Evolutionary conservation across 2,329 filamentous ascomycete genomes (phyloP).

Genomic region (Sarocladium oryzae): DNA sequence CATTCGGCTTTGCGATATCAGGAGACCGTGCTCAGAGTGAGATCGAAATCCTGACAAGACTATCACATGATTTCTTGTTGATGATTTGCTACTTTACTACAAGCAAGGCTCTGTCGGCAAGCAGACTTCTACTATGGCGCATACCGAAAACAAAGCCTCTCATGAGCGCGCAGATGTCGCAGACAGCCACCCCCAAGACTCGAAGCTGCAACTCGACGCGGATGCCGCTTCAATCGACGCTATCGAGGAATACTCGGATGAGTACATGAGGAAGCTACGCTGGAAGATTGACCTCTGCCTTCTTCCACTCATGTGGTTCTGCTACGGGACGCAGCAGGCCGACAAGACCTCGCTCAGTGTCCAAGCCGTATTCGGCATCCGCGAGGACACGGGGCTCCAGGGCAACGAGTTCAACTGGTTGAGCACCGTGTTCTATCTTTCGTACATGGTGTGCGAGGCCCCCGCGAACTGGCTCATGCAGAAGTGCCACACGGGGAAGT

Average conservation of each 20-base stretch:
- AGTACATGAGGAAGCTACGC: conserved; percentile 20
- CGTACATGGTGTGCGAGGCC: conserved; percentile 22
- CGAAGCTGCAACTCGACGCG: background rate
- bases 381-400: conserved; percentile 21
- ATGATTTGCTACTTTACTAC: background rate
- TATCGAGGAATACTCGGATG: conserved; percentile 16
- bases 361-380: conserved; percentile 23
- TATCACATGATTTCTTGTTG: no score
- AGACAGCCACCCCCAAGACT: background rate
- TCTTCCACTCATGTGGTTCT: conserved; percentile 24
- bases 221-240: conserved; percentile 10
- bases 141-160: background rate
- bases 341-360: conserved; percentile 24
- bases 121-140: background rate
- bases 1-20: no score
- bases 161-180: background rate
- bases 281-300: conserved; percentile 25
- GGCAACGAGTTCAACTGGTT: conserved; percentile 25
- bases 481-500: conserved; percentile 27
- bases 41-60: no score
- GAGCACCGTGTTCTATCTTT: conserved; percentile 23
- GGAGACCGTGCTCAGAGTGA: no score
- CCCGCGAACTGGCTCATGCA: conserved; percentile 25
- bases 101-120: background rate
- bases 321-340: conserved; percentile 22